Evolutionary conservation across 352 stramenopile genomes (phyloP), one percentile per base, ranked within the genome.

Genomic region (Pythium phragmiticola): DNA sequence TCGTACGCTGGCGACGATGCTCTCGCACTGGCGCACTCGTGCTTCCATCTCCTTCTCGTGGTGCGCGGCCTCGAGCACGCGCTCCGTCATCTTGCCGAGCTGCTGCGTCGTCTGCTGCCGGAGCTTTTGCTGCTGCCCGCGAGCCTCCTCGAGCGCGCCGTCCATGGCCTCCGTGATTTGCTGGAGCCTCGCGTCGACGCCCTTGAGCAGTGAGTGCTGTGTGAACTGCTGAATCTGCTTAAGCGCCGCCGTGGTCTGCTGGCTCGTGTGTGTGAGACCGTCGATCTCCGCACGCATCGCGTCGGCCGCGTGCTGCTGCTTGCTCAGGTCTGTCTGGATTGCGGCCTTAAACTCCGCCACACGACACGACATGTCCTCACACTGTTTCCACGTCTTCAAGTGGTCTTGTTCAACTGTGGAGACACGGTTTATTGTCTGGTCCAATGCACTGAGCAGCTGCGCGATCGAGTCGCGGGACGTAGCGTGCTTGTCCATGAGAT

Each of bases 401-500:
- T 26, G 42, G 28, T 68, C 47, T 6, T 21, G 16, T 45, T 66
- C 65, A 4, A 66, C 16, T 7, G 21, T 17, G 13, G 49, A n/a
- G 0, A 57, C 28, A 13, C 41, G 66, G 4, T 73, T 49, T 53
- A 68, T 69, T 5, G 68, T 65, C 19, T 49, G 33, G 7, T 84
- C 67, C 0, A 77, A 51, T 0, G 70, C 54, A 21, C 60, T 80
- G 33, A 74, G 59, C 21, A 90, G 67, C 42, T 85, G 73, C 9
- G 70, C 70, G 30, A 88, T 76, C 0, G 76, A 66, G 43, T 74
- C 79, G 0, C 69, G 65, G 13, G 68, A 72, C 4, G 77, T 73
- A 30, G 70, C 80, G 33, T 87, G 77, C 53, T 88, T 84, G 16
- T 66, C 65, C 11, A 66, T 75, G 36, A 90, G 69, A 47, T 90